These are phyloP conservation scores for Cordyceps javanica DNA, from an alignment of 2,329 filamentous ascomycete species.

Conservation along the genomic window DNA sequence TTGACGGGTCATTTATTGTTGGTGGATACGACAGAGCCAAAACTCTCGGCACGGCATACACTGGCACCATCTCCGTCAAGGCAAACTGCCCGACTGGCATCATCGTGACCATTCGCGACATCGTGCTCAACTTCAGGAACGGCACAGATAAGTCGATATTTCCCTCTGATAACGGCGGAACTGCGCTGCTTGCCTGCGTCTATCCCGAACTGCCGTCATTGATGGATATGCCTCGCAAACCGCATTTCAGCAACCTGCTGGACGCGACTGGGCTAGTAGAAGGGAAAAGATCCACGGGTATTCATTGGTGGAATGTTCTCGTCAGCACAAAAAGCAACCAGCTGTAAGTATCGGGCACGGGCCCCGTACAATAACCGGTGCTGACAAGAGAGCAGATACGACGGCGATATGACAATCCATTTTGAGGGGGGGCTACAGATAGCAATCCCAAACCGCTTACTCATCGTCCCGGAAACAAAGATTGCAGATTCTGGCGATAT, in stretches of 20 bases:
- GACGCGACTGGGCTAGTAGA: not conserved
- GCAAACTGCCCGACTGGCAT: constrained; percentile 5
- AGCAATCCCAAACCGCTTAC: not conserved
- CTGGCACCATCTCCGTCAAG: not conserved
- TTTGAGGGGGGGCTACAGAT: not conserved
- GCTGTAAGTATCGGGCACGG: not conserved
- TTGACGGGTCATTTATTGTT: constrained; percentile 11
- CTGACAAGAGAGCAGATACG: not conserved
- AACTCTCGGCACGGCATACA: constrained; percentile 10
- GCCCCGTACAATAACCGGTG: not conserved
- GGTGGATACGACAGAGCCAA: constrained; percentile 17
- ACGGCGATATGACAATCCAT: not conserved
- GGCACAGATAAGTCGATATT: constrained; percentile 15
- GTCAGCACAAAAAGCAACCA: not conserved
- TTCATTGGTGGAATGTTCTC: not conserved
- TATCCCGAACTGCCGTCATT: constrained; percentile 10
- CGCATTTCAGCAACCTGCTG: constrained; percentile 10
- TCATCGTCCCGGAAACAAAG: not conserved
- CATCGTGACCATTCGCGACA: constrained; percentile 11
- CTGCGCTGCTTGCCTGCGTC: constrained; percentile 11
- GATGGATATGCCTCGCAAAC: constrained; percentile 9
- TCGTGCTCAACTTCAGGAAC: constrained; percentile 14
- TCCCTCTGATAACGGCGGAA: not conserved
- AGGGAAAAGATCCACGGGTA: not conserved
- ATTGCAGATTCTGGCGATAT: not conserved